These are phyloP conservation scores for Aspergillus eucalypticola DNA, from an alignment of 2,329 filamentous ascomycete genomes.

Conservation along the genomic window DNA sequence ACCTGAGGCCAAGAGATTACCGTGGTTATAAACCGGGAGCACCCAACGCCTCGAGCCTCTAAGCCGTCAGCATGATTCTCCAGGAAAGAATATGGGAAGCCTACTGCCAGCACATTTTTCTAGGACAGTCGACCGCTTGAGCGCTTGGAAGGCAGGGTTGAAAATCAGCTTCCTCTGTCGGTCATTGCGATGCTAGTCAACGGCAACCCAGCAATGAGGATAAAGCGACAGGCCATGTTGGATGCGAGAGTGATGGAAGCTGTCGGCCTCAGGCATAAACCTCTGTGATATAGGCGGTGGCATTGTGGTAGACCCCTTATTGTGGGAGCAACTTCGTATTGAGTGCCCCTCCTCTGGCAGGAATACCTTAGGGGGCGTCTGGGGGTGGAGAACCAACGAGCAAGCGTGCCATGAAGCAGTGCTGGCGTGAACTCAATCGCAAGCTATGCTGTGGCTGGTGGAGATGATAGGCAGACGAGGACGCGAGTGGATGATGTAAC, in stretches of 20 bases:
- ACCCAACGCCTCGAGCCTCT: not conserved
- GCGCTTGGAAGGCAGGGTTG: too few species aligned
- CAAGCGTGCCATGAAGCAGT: not conserved
- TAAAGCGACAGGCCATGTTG: not conserved
- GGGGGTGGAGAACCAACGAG: not conserved
- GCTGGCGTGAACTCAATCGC: constrained; percentile 6
- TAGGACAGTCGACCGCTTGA: too few species aligned
- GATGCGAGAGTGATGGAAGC: not conserved
- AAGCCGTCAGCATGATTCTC: not conserved
- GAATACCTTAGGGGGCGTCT: not conserved
- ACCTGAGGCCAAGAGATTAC: not conserved
- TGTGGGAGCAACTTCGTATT: too few species aligned
- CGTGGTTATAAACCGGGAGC: not conserved
- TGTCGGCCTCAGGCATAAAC: not conserved
- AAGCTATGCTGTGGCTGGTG: not conserved
- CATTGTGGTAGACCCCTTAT: too few species aligned
- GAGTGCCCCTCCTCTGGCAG: not conserved
- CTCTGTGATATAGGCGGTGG: not conserved
- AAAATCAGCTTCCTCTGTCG: too few species aligned
- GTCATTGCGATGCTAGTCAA: too few species aligned
- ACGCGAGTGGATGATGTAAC: constrained; percentile 8
- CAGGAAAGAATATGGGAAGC: too few species aligned
- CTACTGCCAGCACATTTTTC: too few species aligned
- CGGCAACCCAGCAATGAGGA: not conserved
- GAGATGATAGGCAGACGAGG: not conserved